Evolutionary conservation across 768 basidiomycete species (phyloP).

Genomic region (Cubamyces lactineus): DNA sequence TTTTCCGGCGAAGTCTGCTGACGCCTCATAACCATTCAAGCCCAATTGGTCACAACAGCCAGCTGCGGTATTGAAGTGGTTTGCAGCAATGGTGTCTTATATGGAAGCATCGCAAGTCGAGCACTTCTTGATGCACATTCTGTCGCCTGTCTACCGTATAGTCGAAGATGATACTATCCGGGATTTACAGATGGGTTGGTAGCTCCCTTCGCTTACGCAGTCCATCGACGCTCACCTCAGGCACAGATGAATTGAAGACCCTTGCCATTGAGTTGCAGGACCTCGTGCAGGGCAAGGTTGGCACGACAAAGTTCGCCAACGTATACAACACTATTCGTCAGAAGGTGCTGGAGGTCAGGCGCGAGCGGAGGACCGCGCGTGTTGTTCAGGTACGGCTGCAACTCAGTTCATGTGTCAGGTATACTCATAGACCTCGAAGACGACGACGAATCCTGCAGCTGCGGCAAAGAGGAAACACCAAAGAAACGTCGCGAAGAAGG

Average conservation of each 20-base stretch:
- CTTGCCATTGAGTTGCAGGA: slow-evolving; percentile 84
- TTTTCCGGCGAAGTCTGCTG: slow-evolving; percentile 11
- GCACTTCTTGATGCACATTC: slow-evolving; percentile 78
- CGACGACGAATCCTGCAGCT: slow-evolving; percentile 70
- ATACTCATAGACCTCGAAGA: slow-evolving; percentile 38
- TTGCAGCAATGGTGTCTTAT: slow-evolving; percentile 84
- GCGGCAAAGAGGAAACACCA: slow-evolving; percentile 77
- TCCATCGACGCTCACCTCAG: not conserved
- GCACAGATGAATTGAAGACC: slow-evolving; percentile 78
- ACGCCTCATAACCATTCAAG: slow-evolving; percentile 41
- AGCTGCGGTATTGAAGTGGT: slow-evolving; percentile 82
- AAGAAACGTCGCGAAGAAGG: slow-evolving; percentile 77
- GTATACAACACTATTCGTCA: slow-evolving; percentile 84
- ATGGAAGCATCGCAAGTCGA: slow-evolving; percentile 64
- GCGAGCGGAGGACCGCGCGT: slow-evolving; percentile 65
- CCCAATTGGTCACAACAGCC: slow-evolving; percentile 85
- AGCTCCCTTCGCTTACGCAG: not conserved
- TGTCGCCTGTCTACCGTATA: slow-evolving; percentile 86
- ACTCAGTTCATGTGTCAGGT: not conserved
- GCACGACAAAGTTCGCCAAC: slow-evolving; percentile 79
- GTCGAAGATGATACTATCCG: slow-evolving; percentile 84
- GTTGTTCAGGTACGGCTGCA: slow-evolving; percentile 45
- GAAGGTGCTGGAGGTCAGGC: slow-evolving; percentile 61
- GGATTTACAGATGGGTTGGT: slow-evolving; percentile 76
- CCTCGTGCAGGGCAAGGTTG: slow-evolving; percentile 84